Evolutionary conservation across 208 protist genomes (phyloP), one percentile per base, ranked within the genome.

Genomic region (Leishmania braziliensis): DNA sequence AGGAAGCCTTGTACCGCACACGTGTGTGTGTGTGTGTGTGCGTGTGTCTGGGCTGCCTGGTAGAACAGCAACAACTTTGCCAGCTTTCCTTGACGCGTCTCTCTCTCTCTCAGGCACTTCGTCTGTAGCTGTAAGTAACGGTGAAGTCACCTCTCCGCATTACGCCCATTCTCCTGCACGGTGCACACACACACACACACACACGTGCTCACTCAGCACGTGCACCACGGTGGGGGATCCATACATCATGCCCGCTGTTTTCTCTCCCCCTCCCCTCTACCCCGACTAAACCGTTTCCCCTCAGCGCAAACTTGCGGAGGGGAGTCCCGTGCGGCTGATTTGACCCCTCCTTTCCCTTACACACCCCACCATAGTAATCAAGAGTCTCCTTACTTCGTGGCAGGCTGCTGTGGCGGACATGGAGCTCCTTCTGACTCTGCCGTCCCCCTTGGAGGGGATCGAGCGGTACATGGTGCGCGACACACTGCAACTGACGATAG

Each of bases 341-440:
- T 1, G 43, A 0, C 39, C 12, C 23, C 20, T 10, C 10, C 43
- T n/a, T 26, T 5, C 26, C 43, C 68, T 48, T 8, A 4, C 53
- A 48, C 53, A 63, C 46, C 36, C 29, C 6, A 56, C n/a, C 16
- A 51, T 53, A 14, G 23, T 53, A 72, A n/a, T 6, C 68, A 72
- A n/a, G 23, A 51, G 23, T 16, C 9, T 53, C 53, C 3, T 2
- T 0, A 12, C 18, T 23, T 48, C 26, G 43, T 18, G 39, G 23
- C n/a, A 14, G 68, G 23, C 3, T 53, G 2, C 77, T 1, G 77
- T 50, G 62, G 29, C 14, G 5, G 79, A 56, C 39, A 85, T 90
- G 29, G 79, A 86, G 50, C 81, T 96, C 6, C 90, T 97, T 0
- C 85, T 93, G 10, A 73, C 62, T n/a, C 65, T 95, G 1, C 94